Evolutionary conservation across 2,329 filamentous ascomycete genomes (phyloP).

Genomic region (Scedosporium apiospermum): DNA sequence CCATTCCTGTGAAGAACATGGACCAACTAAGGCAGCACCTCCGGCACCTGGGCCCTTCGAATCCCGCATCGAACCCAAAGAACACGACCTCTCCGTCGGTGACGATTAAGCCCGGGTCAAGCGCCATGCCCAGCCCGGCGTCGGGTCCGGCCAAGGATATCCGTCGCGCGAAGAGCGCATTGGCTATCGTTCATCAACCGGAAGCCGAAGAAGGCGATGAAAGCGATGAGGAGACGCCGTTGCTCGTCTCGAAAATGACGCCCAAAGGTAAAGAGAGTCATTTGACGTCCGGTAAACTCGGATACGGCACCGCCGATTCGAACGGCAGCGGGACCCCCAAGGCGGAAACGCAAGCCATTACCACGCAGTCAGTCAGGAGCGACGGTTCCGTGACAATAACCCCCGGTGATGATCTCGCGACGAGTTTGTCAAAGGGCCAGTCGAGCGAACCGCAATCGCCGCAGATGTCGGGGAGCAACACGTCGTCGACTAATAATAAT

Average conservation of each 20-base stretch:
- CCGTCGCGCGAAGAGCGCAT: background rate
- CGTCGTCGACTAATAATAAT: background rate
- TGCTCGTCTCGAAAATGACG: slow-evolving; percentile 7
- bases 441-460: background rate
- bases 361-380: background rate
- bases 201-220: slow-evolving; percentile 10
- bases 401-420: background rate
- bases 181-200: background rate
- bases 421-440: background rate
- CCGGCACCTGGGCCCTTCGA: slow-evolving; percentile 57
- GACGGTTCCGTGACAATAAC: background rate
- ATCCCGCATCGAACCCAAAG: slow-evolving; percentile 55
- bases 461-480: background rate
- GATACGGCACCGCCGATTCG: background rate
- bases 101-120: slow-evolving; percentile 47
- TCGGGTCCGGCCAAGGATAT: background rate
- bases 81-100: slow-evolving; percentile 53
- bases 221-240: slow-evolving; percentile 19
- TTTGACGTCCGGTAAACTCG: background rate
- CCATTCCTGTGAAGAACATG: slow-evolving; percentile 47
- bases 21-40: slow-evolving; percentile 55
- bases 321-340: background rate
- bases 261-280: background rate
- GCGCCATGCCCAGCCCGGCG: background rate
- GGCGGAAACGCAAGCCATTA: background rate